Percentiles rank a stretch among this genome's conserved stretches.
These are phyloP conservation scores for Penicillium bovifimosum DNA, from an alignment of 495 filamentous ascomycete species.

Conservation along the genomic window DNA sequence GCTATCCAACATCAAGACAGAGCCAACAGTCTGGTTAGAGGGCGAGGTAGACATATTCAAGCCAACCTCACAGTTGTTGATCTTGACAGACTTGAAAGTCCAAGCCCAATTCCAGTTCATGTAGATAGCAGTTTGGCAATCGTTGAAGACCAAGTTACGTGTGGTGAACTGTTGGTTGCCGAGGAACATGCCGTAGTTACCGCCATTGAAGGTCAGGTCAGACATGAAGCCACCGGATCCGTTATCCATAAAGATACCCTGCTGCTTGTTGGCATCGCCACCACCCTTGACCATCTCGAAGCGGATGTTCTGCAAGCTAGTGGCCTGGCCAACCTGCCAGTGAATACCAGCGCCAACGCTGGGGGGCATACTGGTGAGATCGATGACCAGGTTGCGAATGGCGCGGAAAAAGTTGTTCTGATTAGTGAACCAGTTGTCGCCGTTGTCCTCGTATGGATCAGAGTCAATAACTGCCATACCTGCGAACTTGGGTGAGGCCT, in stretches of 20 bases:
- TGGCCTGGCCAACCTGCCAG: constrained; percentile 97
- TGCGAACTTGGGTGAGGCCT: constrained; percentile 63
- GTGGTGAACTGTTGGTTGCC: constrained; percentile 96
- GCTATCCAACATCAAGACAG: constrained; percentile 76
- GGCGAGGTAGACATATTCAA: constrained; percentile 73
- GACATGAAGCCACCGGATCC: constrained; percentile 84
- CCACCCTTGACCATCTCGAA: constrained; percentile 82
- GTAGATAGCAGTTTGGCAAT: constrained; percentile 79
- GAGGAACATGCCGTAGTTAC: constrained; percentile 75
- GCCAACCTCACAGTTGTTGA: constrained; percentile 75
- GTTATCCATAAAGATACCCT: constrained; percentile 97
- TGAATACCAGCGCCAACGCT: constrained; percentile 74
- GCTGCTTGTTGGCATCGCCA: constrained; percentile 63
- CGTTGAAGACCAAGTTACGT: constrained; percentile 84
- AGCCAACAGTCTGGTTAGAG: constrained; percentile 65
- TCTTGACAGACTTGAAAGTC: constrained; percentile 73
- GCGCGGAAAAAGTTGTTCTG: constrained; percentile 99
- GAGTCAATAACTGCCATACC: constrained; percentile 90
- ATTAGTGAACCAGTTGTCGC: constrained; percentile 75
- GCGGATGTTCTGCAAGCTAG: constrained; percentile 81
- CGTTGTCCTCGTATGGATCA: constrained; percentile 67
- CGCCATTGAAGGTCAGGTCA: constrained; percentile 84
- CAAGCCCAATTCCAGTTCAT: constrained; percentile 97
- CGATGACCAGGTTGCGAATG: constrained; percentile 90
- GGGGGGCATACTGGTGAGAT: constrained; percentile 65